Base-by-base conservation (phyloP, 257 asterid species). In the Solanum gracilifrons region DNA sequence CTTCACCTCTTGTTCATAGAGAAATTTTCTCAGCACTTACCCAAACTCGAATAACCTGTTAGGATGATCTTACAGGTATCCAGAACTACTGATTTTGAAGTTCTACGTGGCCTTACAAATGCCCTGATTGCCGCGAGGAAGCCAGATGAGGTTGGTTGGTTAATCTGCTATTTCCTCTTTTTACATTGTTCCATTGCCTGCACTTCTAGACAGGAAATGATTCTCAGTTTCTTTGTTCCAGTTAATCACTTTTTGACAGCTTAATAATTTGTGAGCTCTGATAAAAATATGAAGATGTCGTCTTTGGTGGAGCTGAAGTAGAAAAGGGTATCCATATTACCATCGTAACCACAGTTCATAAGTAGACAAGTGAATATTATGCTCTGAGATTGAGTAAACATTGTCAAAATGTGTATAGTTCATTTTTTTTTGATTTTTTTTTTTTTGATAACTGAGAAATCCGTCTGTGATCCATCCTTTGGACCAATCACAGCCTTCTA, bases 51-150 rank as follows among this genome's bases (percentile, higher is more conserved):
- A n/a, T 31, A 41, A 25, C 69, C 85, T 82, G 85, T 64, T 86
- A 82, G 92, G 72, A 39, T 86, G 87, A 82, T 73, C 80, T 58
- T 89, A 90, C 95, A 97, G 99, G 95, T 92, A 82, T 93, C 98
- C 62, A 82, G 91, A 85, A 83, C 92, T 88, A 89, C 92, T 72
- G 97, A 97, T 90, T 93, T 94, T 88, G 97, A 94, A 86, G 94
- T 97, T 91, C 94, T 93, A 37, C 94, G 94, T 88, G 99, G 99
- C 87, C 97, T 92, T 86, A 97, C 99, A 86, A 92, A 95, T 91
- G 93, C 99, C 11, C 91, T 95, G 94, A 92, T 95, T 86, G 95
- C 98, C 87, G 94, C 94, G 84, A 91, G 91, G 88, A 95, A 90
- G 88, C 98, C 98, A 36, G 96, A 91, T 87, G 95, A 94, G 99